Evolutionary conservation across 495 filamentous ascomycete species (phyloP), one percentile per base, ranked within the genome.

Genomic region (Lasiosphaeris hirsuta): DNA sequence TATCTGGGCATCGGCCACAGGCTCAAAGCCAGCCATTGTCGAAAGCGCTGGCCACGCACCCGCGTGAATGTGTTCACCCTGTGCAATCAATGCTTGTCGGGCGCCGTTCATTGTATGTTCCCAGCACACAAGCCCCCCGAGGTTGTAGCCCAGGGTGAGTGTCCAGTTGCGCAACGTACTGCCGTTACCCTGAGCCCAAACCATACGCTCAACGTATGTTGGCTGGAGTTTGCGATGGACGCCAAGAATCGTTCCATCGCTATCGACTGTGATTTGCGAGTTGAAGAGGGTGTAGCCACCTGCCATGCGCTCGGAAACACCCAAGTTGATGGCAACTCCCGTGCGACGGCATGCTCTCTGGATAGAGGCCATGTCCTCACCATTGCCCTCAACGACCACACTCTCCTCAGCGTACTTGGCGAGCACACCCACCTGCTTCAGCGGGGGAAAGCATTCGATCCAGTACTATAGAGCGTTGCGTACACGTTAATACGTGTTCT

Each of bases 201-300:
- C 69, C 10, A 74, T 61, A 10, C 73, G 70, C 56, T 80, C 77
- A 15, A 68, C 72, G 58, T 73, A 79, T 4, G 77, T 80, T 7
- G 77, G 77, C 62, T 78, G 73, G 13, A 80, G 64, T 53, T 80
- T 80, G 35, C 75, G 69, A 58, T 80, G 77, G 30, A 76, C 72
- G 57, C 70, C 73, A 5, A 76, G 64, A 42, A 80, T 66, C 38
- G 63, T 54, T 2, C 77, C 76, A 42, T 68, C 58, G 39, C 63
- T 61, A 34, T 71, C 69, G 57, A 79, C 63, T 33, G 72, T 66
- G 15, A 78, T 66, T 42, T 73, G 67, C 38, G 71, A 71, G 58
- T 79, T 78, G 65, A 74, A 80, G 14, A 77, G 43, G 1, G 72
- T 68, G 58, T 73, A 58, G 7, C 73, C 70, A 44, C 52, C 55